phyloP scores from a whole-genome alignment of 2,329 filamentous ascomycete species.

The Cladosporium velox region DNA sequence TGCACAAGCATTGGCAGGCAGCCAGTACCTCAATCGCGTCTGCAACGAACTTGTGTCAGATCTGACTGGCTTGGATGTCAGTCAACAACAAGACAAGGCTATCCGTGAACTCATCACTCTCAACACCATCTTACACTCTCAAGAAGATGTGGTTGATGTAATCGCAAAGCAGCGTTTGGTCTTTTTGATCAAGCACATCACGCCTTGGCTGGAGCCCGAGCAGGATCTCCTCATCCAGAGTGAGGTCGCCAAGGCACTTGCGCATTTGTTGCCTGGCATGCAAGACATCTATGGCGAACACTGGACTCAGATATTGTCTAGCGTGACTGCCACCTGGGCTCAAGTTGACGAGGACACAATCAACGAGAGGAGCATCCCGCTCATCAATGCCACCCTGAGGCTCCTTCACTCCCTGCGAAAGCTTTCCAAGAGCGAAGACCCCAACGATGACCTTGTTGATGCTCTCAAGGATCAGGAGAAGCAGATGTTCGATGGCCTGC shows the following conservation, averaged over 20 bases:
- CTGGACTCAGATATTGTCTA: conserved; percentile 62
- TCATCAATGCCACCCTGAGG: conserved; percentile 71
- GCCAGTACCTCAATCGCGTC: conserved; percentile 51
- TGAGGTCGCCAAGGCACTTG: conserved; percentile 56
- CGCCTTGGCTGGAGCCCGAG: conserved; percentile 65
- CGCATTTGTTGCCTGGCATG: conserved; percentile 68
- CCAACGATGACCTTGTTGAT: conserved; percentile 85
- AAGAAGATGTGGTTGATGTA: conserved; percentile 53
- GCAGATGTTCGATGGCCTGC: conserved; percentile 58
- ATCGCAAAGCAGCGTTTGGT: conserved; percentile 66
- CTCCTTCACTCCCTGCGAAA: conserved; percentile 65
- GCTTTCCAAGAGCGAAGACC: conserved; percentile 58
- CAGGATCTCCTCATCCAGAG: conserved; percentile 55
- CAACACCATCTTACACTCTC: conserved; percentile 55
- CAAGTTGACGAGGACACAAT: conserved; percentile 15
- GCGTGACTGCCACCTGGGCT: conserved; percentile 42
- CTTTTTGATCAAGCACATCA: conserved; percentile 78
- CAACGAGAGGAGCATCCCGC: conserved; percentile 30
- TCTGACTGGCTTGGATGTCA: conserved; percentile 55
- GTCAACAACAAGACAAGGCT: conserved; percentile 26
- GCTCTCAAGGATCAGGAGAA: conserved; percentile 64
- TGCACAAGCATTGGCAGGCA: conserved; percentile 51
- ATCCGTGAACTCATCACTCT: conserved; percentile 55
- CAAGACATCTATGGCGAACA: conserved; percentile 84
- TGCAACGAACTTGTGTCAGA: conserved; percentile 64